These are phyloP conservation scores for Tolypocladium amazonense DNA, from an alignment of 2,329 filamentous ascomycete genomes.

Conservation along the genomic window DNA sequence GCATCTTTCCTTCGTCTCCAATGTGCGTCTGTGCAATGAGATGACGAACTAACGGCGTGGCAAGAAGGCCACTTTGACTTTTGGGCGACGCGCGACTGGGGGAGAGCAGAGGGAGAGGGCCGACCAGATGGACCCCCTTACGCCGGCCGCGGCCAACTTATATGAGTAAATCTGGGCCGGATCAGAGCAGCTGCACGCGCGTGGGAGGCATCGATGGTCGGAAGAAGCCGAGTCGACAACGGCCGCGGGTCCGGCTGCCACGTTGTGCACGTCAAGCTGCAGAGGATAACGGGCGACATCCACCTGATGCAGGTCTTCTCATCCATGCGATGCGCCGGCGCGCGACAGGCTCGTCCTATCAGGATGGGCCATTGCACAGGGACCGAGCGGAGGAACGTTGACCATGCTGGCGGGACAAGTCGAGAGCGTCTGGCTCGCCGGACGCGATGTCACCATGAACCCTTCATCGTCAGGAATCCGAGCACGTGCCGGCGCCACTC, in stretches of 20 bases:
- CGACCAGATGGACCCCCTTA: not conserved
- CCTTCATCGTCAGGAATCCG: conserved; percentile 1
- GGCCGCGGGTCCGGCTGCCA: not conserved
- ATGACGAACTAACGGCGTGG: not conserved
- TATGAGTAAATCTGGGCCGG: not conserved
- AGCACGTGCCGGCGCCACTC: conserved; percentile 3
- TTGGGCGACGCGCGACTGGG: not conserved
- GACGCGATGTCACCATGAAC: conserved; percentile 1
- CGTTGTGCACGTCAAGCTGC: not conserved
- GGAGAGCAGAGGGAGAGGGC: not conserved
- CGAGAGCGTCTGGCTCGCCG: not conserved
- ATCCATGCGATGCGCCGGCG: not conserved
- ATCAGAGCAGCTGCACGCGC: not conserved
- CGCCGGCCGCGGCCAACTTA: not conserved
- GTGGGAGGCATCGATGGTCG: not conserved
- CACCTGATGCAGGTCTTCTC: not conserved
- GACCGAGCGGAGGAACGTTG: not conserved
- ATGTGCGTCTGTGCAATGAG: not conserved
- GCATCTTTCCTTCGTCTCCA: conserved; percentile 12
- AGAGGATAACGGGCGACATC: not conserved
- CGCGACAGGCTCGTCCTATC: not conserved
- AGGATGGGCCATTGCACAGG: not conserved
- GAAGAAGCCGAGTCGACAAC: conserved; percentile 1
- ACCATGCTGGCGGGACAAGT: not conserved
- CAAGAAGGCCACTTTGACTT: not conserved